Percentiles rank a stretch among this genome's conserved stretches.
These are phyloP conservation scores for Trichoderma gamsii DNA, from an alignment of 495 filamentous ascomycete genomes.

Conservation along the genomic window DNA sequence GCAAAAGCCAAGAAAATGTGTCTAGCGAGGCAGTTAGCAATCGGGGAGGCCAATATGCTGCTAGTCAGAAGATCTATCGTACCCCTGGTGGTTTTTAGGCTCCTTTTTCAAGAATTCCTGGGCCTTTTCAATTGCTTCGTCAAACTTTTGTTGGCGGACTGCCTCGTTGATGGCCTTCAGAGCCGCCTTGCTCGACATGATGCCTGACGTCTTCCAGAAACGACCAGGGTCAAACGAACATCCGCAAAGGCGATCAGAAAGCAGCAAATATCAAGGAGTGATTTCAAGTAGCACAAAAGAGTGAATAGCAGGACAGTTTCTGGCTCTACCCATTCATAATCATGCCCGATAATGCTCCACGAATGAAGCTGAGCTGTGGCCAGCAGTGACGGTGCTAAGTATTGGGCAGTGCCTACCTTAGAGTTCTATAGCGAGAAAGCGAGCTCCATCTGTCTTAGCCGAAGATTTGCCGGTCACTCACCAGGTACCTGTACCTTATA, in stretches of 20 bases:
- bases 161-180: conserved; percentile 78
- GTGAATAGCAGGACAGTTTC: not conserved
- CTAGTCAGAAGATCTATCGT: conserved; percentile 24
- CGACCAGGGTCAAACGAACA: not conserved
- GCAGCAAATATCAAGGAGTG: not conserved
- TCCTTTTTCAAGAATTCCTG: conserved; percentile 63
- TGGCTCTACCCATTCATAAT: not conserved
- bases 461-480: not conserved
- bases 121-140: conserved; percentile 61
- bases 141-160: conserved; percentile 74
- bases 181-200: conserved; percentile 60
- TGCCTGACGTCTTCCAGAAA: conserved; percentile 16
- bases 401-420: not conserved
- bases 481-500: too few species aligned
- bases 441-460: not conserved
- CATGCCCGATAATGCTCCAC: not conserved
- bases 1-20: conserved; percentile 78
- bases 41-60: not conserved
- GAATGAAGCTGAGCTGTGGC: not conserved
- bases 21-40: conserved; percentile 33
- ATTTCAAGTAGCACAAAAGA: not conserved
- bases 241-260: not conserved
- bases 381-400: not conserved
- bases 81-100: conserved; percentile 77
- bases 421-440: not conserved